phyloP scores from a whole-genome alignment of 1,139 yeast genomes.

The Maudiozyma humilis region DNA sequence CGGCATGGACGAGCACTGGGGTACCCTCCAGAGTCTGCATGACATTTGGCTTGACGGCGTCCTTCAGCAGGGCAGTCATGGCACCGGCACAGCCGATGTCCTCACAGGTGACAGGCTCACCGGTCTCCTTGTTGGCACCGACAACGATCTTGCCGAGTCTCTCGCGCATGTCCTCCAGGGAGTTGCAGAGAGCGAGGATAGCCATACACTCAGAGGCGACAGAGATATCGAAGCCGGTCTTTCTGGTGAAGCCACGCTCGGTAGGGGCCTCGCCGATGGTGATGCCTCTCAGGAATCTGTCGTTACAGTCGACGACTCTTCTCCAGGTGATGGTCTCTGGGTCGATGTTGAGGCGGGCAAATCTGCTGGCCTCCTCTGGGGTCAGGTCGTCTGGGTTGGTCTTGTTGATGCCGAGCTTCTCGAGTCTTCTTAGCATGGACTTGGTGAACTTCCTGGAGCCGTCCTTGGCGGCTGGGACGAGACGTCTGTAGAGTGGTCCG shows the following conservation, averaged over 20 bases:
- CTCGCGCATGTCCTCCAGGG: conserved; percentile 78
- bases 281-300: conserved; percentile 83
- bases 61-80: conserved; percentile 87
- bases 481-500: conserved; percentile 74
- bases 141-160: conserved; percentile 89
- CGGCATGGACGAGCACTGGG: conserved; percentile 96
- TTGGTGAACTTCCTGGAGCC: conserved; percentile 72
- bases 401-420: conserved; percentile 72
- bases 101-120: conserved; percentile 90
- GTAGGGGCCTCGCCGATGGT: conserved; percentile 92
- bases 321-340: conserved; percentile 93
- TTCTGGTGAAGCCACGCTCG: conserved; percentile 82
- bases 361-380: conserved; percentile 62
- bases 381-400: conserved; percentile 79
- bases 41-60: conserved; percentile 92
- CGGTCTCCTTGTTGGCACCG: conserved; percentile 61
- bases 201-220: conserved; percentile 99
- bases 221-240: conserved; percentile 92
- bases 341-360: conserved; percentile 85
- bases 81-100: conserved; percentile 98
- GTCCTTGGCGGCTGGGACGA: conserved; percentile 72
- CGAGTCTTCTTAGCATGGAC: conserved; percentile 70
- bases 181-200: conserved; percentile 79
- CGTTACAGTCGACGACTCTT: conserved; percentile 94
- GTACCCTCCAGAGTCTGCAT: conserved; percentile 99